Evolutionary conservation across 1,284 basidiomycete species (phyloP), one percentile per base, ranked within the genome.

Genomic region (Paramarasmius palmivorus): DNA sequence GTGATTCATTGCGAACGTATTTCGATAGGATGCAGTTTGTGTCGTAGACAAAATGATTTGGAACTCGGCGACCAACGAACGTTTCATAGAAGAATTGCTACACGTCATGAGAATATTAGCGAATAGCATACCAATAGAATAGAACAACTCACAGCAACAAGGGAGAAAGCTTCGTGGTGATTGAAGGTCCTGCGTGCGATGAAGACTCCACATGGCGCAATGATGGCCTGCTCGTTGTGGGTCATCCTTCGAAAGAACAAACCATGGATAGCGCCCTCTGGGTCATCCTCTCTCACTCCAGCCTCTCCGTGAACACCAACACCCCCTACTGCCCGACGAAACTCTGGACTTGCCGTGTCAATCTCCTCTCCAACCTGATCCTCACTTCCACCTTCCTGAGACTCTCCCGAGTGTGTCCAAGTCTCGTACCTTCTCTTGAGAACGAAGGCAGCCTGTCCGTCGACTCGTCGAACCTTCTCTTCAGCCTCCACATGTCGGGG

Each of bases 1-100:
- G 17, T 8, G 26, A 3, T 5, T 48, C 14, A n/a, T 20, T 48
- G 8, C 46, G 17, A 14, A 32, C 26, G 17, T 48, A 29, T 32
- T 48, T 48, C 20, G n/a, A 34, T 6, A 48, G 26, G 26, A 32
- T 48, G 26, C 46, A 48, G 46, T 48, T 48, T 20, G 20, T 19
- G 32, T 48, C 20, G 26, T 25, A 48, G 26, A 48, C 34, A 29
- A 48, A 20, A 22, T 48, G 46, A 22, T 48, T 32, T 17, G 46
- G 46, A 9, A 19, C 19, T 14, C n/a, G 46, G 34, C 25, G 17
- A n/a, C 19, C 19, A 12, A 15, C 14, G 26, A 34, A 48, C 26
- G 26, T 48, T 3, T 48, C 20, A 10, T 25, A 19, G 20, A 48
- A 32, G 26, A 32, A 48, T 48, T 34, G 17, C 46, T 48, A 32